Evolutionary conservation across 2,329 filamentous ascomycete species (phyloP), one percentile per base, ranked within the genome.

Genomic region (Penicillium psychrosexuale): DNA sequence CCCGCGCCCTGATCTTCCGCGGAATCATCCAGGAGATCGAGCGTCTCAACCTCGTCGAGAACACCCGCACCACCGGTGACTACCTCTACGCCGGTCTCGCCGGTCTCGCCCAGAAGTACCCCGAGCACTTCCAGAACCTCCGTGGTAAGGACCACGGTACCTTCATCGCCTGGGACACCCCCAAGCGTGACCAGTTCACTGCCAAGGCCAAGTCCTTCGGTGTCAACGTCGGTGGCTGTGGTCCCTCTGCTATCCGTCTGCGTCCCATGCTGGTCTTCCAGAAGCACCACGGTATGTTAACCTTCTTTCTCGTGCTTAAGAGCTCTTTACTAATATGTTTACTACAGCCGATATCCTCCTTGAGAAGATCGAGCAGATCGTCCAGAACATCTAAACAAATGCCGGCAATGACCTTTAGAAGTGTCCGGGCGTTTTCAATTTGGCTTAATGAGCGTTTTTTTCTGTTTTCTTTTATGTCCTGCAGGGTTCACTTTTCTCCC

Each of bases 251-350:
- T 28, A 88, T 97, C 12, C 80, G 91, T 47, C 77, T 97, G 70
- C 80, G 91, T 66, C 92, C 91, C 40, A 96, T 96, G 92, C 77
- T 97, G 65, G 87, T 92, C 68, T 94, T 97, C 80, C 89, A 96
- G 84, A 54, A 54, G 47, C 52, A 54, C 47, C 52, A 54, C 47
- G 47, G 47, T 92, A 77, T 78, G 57, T 60, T 28, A 56, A 55
- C n/a, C 30, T 52, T 36, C 51, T 59, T 28, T 24, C 7, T 12
- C 13, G 3, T 49, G 17, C 19, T 15, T 2, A 24, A 8, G n/a
- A 31, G 19, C 9, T 5, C 17, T 11, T 34, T 49, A 27, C 37
- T 49, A 27, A 49, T 27, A 5, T 49, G 13, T 47, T 24, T 17
- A 9, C 9, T 33, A 17, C 28, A 49, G 74, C 88, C 22, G 90